A percentile compares a stretch with the other conserved stretches of the same genome.
Conservation (phyloP, 352 stramenopile genomes). For the Globisporangium heterothallicum region DNA sequence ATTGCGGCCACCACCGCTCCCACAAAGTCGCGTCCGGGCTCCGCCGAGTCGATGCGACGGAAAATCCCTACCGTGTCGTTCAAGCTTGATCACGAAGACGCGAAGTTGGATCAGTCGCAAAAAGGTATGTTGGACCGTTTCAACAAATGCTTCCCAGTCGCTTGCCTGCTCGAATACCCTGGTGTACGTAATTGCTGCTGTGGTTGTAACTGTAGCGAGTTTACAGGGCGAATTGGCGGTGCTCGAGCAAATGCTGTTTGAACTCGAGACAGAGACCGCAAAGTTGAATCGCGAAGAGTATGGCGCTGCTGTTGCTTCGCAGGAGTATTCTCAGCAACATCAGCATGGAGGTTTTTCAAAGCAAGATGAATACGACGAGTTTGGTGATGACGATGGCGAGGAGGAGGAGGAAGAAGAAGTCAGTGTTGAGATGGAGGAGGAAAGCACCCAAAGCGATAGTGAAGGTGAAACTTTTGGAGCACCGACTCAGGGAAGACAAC, state of each 20-base stretch:
- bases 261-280: constrained; percentile 33
- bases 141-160: background rate
- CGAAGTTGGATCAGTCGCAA: constrained; percentile 3
- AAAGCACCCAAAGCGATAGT: background rate
- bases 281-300: constrained; percentile 5
- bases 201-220: constrained; percentile 4
- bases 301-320: background rate
- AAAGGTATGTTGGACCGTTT: constrained; percentile 4
- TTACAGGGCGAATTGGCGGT: constrained; percentile 32
- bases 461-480: background rate
- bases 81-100: constrained; percentile 19
- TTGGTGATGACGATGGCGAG: constrained; percentile 1
- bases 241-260: constrained; percentile 35
- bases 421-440: background rate
- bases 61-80: constrained; percentile 24
- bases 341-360: constrained; percentile 2
- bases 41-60: constrained; percentile 8
- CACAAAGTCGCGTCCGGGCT: constrained; percentile 1
- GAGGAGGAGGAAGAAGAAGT: constrained; percentile 2
- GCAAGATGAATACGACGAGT: background rate
- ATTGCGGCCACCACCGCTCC: background rate
- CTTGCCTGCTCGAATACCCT: background rate
- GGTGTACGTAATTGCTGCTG: background rate
- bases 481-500: background rate
- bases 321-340: constrained; percentile 2